These are phyloP conservation scores for Penicillium sp. DNA, from an alignment of 2,329 filamentous ascomycete genomes.

Conservation along the genomic window DNA sequence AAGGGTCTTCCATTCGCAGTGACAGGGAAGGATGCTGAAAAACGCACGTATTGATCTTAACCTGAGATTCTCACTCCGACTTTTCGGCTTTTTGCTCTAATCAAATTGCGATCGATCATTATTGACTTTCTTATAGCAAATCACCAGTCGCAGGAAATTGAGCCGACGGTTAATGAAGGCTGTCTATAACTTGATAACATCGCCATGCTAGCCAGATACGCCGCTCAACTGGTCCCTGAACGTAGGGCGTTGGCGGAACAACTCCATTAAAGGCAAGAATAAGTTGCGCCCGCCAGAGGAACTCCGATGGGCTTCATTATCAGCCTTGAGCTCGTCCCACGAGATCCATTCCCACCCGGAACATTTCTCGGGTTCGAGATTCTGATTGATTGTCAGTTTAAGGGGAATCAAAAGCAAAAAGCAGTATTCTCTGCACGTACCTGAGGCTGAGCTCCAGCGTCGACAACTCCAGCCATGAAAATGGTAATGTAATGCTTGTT, in stretches of 20 bases:
- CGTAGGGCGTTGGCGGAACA: constrained; percentile 42
- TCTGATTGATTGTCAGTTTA: constrained; percentile 6
- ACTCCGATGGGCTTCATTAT: constrained; percentile 31
- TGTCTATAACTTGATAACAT: too few species aligned
- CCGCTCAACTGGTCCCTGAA: constrained; percentile 1
- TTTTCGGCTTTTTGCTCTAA: background rate
- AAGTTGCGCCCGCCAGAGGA: constrained; percentile 35
- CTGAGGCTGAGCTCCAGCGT: constrained; percentile 53
- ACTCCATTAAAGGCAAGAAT: constrained; percentile 50
- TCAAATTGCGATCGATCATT: too few species aligned
- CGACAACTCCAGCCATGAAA: constrained; percentile 59
- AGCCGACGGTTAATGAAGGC: too few species aligned
- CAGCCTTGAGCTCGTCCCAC: constrained; percentile 49
- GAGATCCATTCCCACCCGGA: constrained; percentile 54
- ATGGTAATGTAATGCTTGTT: constrained; percentile 73
- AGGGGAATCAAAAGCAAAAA: background rate
- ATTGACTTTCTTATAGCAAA: too few species aligned
- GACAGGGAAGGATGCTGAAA: too few species aligned
- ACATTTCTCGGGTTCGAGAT: constrained; percentile 54
- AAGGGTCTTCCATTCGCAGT: too few species aligned
- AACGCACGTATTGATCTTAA: too few species aligned
- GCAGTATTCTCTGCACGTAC: constrained; percentile 41
- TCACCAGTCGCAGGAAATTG: too few species aligned
- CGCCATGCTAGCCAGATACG: background rate
- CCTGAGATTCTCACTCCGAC: too few species aligned